Percentiles rank a stretch among this genome's conserved stretches.
Evolutionary conservation across 192 early-diverging fungal genomes (phyloP).

Genomic region (Coemansia sp.): DNA sequence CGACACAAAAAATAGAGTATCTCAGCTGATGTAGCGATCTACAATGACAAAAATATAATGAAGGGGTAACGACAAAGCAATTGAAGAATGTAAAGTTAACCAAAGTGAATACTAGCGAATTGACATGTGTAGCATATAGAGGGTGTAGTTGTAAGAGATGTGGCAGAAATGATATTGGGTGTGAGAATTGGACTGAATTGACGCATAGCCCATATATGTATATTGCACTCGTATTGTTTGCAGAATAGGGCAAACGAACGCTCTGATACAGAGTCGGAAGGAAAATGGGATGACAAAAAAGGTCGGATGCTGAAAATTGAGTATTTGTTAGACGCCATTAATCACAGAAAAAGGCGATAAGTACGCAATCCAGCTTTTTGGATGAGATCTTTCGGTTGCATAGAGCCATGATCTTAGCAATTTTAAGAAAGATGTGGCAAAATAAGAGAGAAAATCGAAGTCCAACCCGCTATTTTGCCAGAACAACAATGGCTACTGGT

Average conservation of each 20-base stretch:
- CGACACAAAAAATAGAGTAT: neutral
- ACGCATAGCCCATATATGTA: neutral
- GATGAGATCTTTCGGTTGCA: neutral
- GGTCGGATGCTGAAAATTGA: neutral
- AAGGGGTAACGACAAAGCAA: slow-evolving; percentile 3
- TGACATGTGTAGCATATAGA: slow-evolving; percentile 13
- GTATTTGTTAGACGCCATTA: neutral
- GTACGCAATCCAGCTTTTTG: neutral
- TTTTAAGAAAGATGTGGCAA: neutral
- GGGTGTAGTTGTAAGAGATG: neutral
- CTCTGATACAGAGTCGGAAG: slow-evolving; percentile 8
- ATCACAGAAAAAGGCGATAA: neutral
- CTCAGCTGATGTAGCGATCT: neutral
- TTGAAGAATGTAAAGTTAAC: slow-evolving; percentile 8
- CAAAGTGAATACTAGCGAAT: slow-evolving; percentile 4
- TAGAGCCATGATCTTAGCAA: neutral
- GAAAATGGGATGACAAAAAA: slow-evolving; percentile 5
- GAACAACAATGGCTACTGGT: neutral
- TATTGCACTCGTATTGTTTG: neutral
- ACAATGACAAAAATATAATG: neutral
- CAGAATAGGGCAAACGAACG: slow-evolving; percentile 9
- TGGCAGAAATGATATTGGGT: slow-evolving; percentile 2
- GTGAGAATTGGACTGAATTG: neutral
- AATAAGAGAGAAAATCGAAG: neutral
- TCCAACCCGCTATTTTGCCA: neutral